A percentile compares a stretch with the other conserved stretches of the same genome.
Evolutionary conservation across 805 yeast species (phyloP).

Genomic region (Debaryomyces hansenii): DNA sequence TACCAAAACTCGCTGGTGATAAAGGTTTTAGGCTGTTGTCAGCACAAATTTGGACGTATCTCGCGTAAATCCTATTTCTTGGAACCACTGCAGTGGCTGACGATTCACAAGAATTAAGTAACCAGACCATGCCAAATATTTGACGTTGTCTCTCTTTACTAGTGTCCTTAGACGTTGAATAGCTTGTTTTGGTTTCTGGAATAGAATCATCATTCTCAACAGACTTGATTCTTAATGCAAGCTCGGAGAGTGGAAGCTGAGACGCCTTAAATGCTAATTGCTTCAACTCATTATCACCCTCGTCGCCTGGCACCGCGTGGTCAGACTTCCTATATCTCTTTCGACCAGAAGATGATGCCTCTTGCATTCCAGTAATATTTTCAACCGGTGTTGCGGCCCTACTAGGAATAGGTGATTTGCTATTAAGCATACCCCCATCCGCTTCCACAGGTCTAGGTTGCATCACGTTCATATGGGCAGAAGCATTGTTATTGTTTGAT

Average conservation of each 20-base stretch:
- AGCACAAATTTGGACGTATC: conserved; percentile 41
- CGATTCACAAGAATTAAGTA: conserved; percentile 64
- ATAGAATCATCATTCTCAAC: conserved; percentile 32
- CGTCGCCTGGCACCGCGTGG: conserved; percentile 31
- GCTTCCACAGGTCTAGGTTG: conserved; percentile 1
- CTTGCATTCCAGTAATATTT: conserved; percentile 2
- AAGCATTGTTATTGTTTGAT: background rate
- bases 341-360: conserved; percentile 8
- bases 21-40: conserved; percentile 52
- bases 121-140: conserved; percentile 80
- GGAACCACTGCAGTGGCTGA: conserved; percentile 43
- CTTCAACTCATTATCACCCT: conserved; percentile 37
- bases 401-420: conserved; percentile 2
- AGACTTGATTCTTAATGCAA: conserved; percentile 45
- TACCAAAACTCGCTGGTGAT: conserved; percentile 79
- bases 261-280: conserved; percentile 35
- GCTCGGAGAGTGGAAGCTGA: conserved; percentile 38
- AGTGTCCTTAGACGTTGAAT: conserved; percentile 9
- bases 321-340: conserved; percentile 30
- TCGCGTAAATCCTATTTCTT: conserved; percentile 41
- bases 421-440: conserved; percentile 1
- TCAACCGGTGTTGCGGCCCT: conserved; percentile 7
- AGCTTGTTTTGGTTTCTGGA: conserved; percentile 6
- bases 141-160: conserved; percentile 63
- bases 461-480: background rate